These are phyloP conservation scores for Lentinula aciculospora DNA, from an alignment of 768 basidiomycete genomes.

Conservation along the genomic window DNA sequence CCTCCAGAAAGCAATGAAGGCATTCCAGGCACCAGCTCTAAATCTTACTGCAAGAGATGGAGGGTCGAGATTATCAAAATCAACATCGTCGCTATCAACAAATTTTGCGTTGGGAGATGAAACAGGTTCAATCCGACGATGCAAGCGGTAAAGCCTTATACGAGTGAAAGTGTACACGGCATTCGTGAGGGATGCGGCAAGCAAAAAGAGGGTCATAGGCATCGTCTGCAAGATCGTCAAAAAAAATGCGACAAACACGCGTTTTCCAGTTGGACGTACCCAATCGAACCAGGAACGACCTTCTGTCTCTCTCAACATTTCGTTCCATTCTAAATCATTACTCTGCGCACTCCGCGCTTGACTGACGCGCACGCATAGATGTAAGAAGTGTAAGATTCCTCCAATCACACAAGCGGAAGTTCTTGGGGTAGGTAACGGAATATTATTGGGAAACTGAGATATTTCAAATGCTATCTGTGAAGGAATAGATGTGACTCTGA, in stretches of 20 bases:
- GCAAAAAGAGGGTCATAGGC: slow-evolving; percentile 51
- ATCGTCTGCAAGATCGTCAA: slow-evolving; percentile 42
- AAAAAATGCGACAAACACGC: slow-evolving; percentile 11
- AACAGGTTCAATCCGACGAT: slow-evolving; percentile 56
- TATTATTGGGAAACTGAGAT: slow-evolving; percentile 76
- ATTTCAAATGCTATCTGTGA: slow-evolving; percentile 73
- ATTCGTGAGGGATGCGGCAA: slow-evolving; percentile 52
- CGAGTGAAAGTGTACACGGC: slow-evolving; percentile 66
- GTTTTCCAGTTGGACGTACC: slow-evolving; percentile 36
- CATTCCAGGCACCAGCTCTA: slow-evolving; percentile 39
- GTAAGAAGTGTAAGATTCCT: slow-evolving; percentile 57
- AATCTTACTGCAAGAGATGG: slow-evolving; percentile 43
- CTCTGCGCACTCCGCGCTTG: slow-evolving; percentile 53
- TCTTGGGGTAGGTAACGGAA: slow-evolving; percentile 64
- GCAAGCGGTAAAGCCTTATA: slow-evolving; percentile 63
- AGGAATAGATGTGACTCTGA: slow-evolving; percentile 59
- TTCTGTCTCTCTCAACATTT: slow-evolving; percentile 64
- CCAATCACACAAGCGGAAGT: slow-evolving; percentile 66
- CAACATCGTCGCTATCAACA: slow-evolving; percentile 44
- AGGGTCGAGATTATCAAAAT: slow-evolving; percentile 36
- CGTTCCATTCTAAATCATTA: slow-evolving; percentile 74
- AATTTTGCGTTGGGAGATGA: slow-evolving; percentile 67
- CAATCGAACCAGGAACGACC: slow-evolving; percentile 74
- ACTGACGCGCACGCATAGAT: slow-evolving; percentile 59
- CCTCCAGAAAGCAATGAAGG: slow-evolving; percentile 52